These are phyloP conservation scores for Chaetomium sp. DNA, from an alignment of 2,329 filamentous ascomycete species.

Conservation along the genomic window DNA sequence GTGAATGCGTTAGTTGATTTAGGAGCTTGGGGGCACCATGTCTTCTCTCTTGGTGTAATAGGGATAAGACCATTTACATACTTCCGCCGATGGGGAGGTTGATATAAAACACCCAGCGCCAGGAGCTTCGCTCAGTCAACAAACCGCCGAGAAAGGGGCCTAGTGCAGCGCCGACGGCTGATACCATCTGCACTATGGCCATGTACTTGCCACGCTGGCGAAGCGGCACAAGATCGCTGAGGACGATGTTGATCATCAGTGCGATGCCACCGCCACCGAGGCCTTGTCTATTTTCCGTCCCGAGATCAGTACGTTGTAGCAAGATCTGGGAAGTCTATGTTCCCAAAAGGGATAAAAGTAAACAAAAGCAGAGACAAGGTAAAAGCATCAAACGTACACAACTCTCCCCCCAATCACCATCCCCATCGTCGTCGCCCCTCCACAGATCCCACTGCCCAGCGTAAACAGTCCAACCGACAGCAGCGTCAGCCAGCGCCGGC, in stretches of 20 bases:
- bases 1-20: neutral
- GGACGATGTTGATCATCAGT: constrained; percentile 26
- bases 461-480: constrained; percentile 40
- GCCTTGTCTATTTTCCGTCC: constrained; percentile 32
- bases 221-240: constrained; percentile 19
- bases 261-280: constrained; percentile 32
- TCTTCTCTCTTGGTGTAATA: too few relatives aligned
- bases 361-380: neutral
- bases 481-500: constrained; percentile 39
- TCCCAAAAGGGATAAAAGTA: neutral
- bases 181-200: neutral
- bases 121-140: neutral
- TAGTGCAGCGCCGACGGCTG: neutral
- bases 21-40: neutral
- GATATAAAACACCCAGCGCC: constrained; percentile 16
- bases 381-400: constrained; percentile 23
- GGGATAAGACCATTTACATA: neutral
- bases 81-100: constrained; percentile 11
- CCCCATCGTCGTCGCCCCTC: constrained; percentile 34
- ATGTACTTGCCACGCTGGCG: constrained; percentile 1
- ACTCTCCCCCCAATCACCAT: constrained; percentile 44
- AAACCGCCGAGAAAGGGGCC: neutral
- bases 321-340: neutral
- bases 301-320: constrained; percentile 19
- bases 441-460: constrained; percentile 47